These are phyloP conservation scores for Leptographium radiaticola DNA, from an alignment of 2,329 filamentous ascomycete genomes.

Conservation along the genomic window DNA sequence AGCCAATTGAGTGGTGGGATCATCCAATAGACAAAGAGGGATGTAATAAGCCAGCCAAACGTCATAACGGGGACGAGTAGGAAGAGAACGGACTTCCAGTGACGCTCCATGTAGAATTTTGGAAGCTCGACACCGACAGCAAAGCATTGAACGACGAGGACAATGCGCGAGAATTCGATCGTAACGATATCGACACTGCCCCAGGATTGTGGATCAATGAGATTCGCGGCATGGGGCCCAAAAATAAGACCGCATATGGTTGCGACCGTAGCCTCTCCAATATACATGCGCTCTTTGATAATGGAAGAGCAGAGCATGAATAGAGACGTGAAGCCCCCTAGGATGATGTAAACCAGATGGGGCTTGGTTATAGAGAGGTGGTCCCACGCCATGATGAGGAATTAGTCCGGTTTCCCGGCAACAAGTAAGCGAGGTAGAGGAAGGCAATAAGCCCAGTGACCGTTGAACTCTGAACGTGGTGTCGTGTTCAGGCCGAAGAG, in stretches of 20 bases:
- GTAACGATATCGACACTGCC: conserved; percentile 77
- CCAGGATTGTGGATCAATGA: conserved; percentile 67
- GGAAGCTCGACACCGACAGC: conserved; percentile 84
- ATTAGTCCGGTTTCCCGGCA: too few relatives aligned
- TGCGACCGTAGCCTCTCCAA: conserved; percentile 92
- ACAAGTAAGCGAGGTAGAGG: not conserved
- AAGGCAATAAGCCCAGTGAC: too few relatives aligned
- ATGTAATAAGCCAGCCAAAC: conserved; percentile 85
- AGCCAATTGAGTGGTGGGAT: conserved; percentile 70
- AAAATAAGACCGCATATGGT: conserved; percentile 82
- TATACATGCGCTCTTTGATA: conserved; percentile 97
- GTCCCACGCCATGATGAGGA: conserved; percentile 55
- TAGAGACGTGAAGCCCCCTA: conserved; percentile 91
- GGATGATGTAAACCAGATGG: conserved; percentile 95
- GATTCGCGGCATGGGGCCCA: conserved; percentile 68
- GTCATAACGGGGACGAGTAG: conserved; percentile 94
- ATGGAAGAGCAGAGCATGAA: conserved; percentile 98
- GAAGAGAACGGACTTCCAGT: conserved; percentile 86
- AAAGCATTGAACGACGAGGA: conserved; percentile 86
- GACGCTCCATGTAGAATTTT: conserved; percentile 91
- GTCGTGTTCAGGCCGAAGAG: not conserved
- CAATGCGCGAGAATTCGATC: conserved; percentile 78
- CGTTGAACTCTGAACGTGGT: too few relatives aligned
- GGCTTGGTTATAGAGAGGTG: conserved; percentile 81
- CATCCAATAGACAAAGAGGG: conserved; percentile 91